Percentiles rank a stretch among this genome's conserved stretches.
Conservation (phyloP, 2,329 filamentous ascomycete species). For the Aspergillus novofumigatus region DNA sequence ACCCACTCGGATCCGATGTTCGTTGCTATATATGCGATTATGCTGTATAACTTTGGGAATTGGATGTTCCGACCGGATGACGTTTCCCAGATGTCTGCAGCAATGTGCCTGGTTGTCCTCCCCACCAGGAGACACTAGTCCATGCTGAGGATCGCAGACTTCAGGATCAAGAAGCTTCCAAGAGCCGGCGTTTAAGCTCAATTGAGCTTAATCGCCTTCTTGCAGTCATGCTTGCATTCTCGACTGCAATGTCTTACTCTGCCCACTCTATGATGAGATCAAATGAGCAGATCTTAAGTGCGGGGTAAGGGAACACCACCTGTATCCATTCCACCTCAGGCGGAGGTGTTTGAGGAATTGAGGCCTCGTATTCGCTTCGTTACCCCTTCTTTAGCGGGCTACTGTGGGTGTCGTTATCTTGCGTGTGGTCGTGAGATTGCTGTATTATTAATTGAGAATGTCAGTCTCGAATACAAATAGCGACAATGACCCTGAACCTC, state of each 20-base stretch:
- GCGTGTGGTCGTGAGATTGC: background rate
- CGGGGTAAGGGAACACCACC: background rate
- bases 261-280: background rate
- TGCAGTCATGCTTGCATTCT: background rate
- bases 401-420: background rate
- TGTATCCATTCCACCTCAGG: background rate
- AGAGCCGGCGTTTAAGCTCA: background rate
- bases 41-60: background rate
- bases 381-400: background rate
- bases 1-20: background rate
- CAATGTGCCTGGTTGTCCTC: background rate
- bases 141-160: background rate
- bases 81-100: background rate
- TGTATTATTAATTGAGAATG: background rate
- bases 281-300: background rate
- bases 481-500: background rate
- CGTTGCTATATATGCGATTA: background rate
- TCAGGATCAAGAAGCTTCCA: background rate
- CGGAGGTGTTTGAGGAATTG: background rate
- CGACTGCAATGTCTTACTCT: too few relatives aligned
- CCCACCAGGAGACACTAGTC: background rate
- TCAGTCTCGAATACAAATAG: background rate
- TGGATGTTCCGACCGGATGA: background rate
- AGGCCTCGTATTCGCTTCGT: background rate
- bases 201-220: background rate